Percentiles rank a stretch among this genome's conserved stretches.
Evolutionary conservation across 257 asterid species (phyloP).

Genomic region (Handroanthus guayacan): DNA sequence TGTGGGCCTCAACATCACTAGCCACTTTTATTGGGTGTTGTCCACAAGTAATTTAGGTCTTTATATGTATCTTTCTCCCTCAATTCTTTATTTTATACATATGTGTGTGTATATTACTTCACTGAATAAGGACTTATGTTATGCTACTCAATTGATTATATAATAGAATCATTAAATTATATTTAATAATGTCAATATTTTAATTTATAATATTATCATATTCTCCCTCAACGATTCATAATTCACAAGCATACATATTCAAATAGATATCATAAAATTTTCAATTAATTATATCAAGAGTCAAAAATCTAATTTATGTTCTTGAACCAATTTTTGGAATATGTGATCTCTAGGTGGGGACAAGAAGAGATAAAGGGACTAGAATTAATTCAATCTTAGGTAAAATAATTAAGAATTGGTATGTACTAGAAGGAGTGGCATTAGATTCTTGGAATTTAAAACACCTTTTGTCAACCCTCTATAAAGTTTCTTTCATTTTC

Average conservation of each 20-base stretch:
- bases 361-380: background rate
- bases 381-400: constrained; percentile 9
- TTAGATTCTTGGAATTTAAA: background rate
- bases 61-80: background rate
- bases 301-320: constrained; percentile 18
- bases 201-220: no score
- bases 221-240: no score
- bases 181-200: no score
- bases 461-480: constrained; percentile 1
- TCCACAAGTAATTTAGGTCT: constrained; percentile 24
- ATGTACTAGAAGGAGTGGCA: background rate
- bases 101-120: no score
- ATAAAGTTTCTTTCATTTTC: background rate
- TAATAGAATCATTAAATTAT: no score
- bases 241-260: no score
- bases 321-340: constrained; percentile 1
- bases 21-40: constrained; percentile 20
- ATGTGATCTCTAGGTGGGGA: constrained; percentile 2
- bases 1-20: constrained; percentile 26
- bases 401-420: background rate
- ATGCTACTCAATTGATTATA: no score
- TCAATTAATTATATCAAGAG: constrained; percentile 7
- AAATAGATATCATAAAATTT: no score
- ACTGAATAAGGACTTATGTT: no score
- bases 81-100: no score